A percentile compares a stretch with the other conserved stretches of the same genome.
These are phyloP conservation scores for Suillus brevipes DNA, from an alignment of 768 basidiomycete species.

Conservation along the genomic window DNA sequence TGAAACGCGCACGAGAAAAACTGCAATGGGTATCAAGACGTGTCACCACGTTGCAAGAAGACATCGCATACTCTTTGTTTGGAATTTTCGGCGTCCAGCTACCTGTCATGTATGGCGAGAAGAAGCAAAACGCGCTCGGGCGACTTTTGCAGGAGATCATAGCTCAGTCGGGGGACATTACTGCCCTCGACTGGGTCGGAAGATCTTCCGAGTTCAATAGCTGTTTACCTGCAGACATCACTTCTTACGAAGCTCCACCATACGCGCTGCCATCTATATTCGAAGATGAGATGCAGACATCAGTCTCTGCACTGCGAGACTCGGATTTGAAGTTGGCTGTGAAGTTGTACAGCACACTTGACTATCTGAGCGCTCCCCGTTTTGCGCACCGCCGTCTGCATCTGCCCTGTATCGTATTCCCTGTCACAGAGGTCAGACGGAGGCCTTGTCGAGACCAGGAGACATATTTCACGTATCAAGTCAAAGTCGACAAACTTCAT, in stretches of 20 bases:
- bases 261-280: neutral
- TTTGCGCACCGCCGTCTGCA: neutral
- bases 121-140: neutral
- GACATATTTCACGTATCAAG: neutral
- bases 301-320: neutral
- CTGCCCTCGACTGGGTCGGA: neutral
- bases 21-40: neutral
- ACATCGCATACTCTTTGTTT: neutral
- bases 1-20: neutral
- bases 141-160: neutral
- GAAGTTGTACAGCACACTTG: neutral
- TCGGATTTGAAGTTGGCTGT: neutral
- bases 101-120: neutral
- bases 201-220: neutral
- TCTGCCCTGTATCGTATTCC: neutral
- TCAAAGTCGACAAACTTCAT: neutral
- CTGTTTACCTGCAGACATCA: neutral
- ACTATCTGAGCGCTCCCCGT: neutral
- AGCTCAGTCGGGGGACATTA: neutral
- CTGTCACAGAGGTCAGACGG: neutral
- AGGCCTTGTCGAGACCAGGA: neutral
- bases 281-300: neutral
- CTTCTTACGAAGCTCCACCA: neutral
- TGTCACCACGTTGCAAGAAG: neutral
- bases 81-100: neutral